These are phyloP conservation scores for Raphidocelis subcapitata DNA, from an alignment of 139 green algal species.

Conservation along the genomic window DNA sequence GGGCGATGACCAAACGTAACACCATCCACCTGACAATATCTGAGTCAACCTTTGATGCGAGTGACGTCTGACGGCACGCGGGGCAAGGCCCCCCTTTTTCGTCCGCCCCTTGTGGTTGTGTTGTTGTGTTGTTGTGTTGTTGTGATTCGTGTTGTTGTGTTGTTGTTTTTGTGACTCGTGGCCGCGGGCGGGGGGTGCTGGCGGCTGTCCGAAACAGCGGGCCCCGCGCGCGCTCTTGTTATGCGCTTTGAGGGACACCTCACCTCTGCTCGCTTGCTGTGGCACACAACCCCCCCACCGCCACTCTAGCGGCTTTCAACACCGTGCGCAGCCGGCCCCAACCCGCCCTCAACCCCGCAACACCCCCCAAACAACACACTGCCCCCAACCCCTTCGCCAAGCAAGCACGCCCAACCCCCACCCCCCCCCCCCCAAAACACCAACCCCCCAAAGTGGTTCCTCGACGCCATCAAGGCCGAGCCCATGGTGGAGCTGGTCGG, in stretches of 20 bases:
- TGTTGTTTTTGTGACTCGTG: neutral
- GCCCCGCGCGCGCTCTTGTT: too few relatives aligned
- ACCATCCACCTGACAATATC: slow-evolving; percentile 36
- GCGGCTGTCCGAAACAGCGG: too few relatives aligned
- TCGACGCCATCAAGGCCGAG: slow-evolving; percentile 79
- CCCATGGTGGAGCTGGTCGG: slow-evolving; percentile 86
- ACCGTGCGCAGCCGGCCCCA: too few relatives aligned
- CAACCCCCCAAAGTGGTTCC: slow-evolving; percentile 63
- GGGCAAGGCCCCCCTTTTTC: neutral
- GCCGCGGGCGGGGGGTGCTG: neutral
- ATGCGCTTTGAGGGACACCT: too few relatives aligned
- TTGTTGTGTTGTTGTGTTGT: neutral
- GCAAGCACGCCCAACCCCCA: neutral
- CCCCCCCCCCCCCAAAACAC: neutral
- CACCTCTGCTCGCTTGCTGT: too few relatives aligned
- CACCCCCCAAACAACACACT: too few relatives aligned
- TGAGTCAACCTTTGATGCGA: slow-evolving; percentile 22
- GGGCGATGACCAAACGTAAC: slow-evolving; percentile 36
- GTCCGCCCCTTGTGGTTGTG: neutral
- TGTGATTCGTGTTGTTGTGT: neutral
- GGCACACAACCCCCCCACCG: too few relatives aligned
- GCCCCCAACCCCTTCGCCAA: too few relatives aligned
- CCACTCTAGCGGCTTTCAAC: too few relatives aligned
- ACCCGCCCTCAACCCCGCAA: too few relatives aligned
- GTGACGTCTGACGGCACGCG: slow-evolving; percentile 25